These are phyloP conservation scores for Corylus americana DNA, from an alignment of 306 rosid species.

Conservation along the genomic window DNA sequence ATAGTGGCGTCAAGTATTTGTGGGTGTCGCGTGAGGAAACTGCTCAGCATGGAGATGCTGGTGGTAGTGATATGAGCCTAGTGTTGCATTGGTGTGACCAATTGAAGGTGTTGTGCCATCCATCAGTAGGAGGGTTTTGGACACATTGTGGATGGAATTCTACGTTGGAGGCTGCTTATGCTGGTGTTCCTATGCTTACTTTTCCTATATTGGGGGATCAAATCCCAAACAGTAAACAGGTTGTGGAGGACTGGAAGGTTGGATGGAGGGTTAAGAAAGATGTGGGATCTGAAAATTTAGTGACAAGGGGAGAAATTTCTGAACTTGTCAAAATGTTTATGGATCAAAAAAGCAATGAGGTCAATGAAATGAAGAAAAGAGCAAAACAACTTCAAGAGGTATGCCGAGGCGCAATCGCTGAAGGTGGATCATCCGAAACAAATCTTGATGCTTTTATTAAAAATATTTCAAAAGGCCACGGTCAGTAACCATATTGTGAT, in stretches of 20 bases:
- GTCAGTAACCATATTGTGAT: neutral
- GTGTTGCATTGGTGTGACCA: conserved; percentile 59
- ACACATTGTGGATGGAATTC: conserved; percentile 66
- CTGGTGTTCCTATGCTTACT: conserved; percentile 45
- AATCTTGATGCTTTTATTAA: conserved; percentile 35
- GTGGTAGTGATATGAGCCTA: conserved; percentile 31
- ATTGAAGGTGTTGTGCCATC: conserved; percentile 41
- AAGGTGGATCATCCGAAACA: conserved; percentile 41
- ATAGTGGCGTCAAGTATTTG: conserved; percentile 28
- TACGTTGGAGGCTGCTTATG: conserved; percentile 39
- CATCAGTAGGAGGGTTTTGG: conserved; percentile 53
- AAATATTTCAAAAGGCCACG: neutral
- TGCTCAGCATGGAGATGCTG: conserved; percentile 18
- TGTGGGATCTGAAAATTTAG: neutral
- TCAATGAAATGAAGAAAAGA: conserved; percentile 23
- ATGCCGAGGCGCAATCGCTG: conserved; percentile 27
- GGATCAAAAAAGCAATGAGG: conserved; percentile 25
- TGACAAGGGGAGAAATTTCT: conserved; percentile 35
- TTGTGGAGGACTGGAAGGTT: conserved; percentile 49
- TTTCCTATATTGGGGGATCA: conserved; percentile 44
- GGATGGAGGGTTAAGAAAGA: conserved; percentile 41
- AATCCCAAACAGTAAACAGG: conserved; percentile 34
- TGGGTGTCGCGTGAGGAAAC: conserved; percentile 38
- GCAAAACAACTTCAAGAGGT: conserved; percentile 19
- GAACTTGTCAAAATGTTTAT: conserved; percentile 27